Base-by-base conservation (phyloP, 345 rosid genomes). In the Brassica incana region DNA sequence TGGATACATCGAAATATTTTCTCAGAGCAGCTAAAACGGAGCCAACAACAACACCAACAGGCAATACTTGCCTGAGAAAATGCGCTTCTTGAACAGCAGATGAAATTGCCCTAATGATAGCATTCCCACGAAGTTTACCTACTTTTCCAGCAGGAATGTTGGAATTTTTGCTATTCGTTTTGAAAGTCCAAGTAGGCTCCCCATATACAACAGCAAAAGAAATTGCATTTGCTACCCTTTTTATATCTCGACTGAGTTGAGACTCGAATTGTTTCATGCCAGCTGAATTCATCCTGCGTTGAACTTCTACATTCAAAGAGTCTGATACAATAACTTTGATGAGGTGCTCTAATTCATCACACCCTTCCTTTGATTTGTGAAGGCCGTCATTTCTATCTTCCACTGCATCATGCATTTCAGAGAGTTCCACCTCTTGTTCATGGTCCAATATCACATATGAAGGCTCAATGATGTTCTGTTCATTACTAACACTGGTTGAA, bases 11-110 rank as follows among this genome's bases (percentile, higher is more conserved):
- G 8, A 95, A 92, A 84, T 80, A 79, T 83, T 90, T 86, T 82
- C 94, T 87, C 82, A 95, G 73, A 74, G 93, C 93, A 84, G 99
- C 99, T 86, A 95, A 88, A 86, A 91, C 84, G 76, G 96, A 90
- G 72, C 99, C 98, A 73, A 85, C 84, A 77, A 92, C 83, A 71
- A 95, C 91, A 71, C 99, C 97, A 64, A 88, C 82, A 30, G 98
- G 99, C 82, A 95, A 72, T 6, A 90, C 87, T 84, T 81, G 84
- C 84, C 88, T 88, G 81, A 92, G 90, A 80, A 84, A 87, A 75
- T 61, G 82, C 40, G 98, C 90, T 71, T 84, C 77, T 82, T 78
- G 89, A 80, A 90, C 79, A 78, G 95, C 87, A 69, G 90, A 85
- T 76, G 99, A 86, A 77, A 95, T 87, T 67, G 93, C 92, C 74